A percentile compares a stretch with the other conserved stretches of the same genome.
These are phyloP conservation scores for Thuja plicata DNA, from an alignment of 83 land plant species.

Conservation along the genomic window DNA sequence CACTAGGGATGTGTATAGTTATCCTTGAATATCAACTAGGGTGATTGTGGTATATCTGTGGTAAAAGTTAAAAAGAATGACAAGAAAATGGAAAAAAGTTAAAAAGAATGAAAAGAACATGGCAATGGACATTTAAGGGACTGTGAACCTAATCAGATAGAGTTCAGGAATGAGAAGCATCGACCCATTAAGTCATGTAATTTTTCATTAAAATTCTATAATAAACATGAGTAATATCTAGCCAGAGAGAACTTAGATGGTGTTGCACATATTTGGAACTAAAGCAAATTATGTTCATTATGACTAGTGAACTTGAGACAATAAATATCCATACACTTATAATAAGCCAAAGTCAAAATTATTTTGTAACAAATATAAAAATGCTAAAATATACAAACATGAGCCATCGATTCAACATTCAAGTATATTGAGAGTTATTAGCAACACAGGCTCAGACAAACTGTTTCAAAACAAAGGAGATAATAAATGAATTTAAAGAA, in stretches of 20 bases:
- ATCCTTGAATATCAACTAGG: neutral
- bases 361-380: neutral
- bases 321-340: neutral
- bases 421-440: neutral
- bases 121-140: neutral
- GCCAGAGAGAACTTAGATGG: neutral
- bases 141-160: neutral
- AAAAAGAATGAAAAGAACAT: neutral
- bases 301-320: neutral
- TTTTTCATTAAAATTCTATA: neutral
- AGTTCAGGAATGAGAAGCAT: neutral
- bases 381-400: neutral
- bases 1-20: neutral
- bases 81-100: neutral
- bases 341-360: neutral
- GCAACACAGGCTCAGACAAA: too few relatives aligned
- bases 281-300: neutral
- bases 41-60: neutral
- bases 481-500: too few relatives aligned
- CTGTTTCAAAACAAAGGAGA: too few relatives aligned
- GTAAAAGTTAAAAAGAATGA: too few relatives aligned
- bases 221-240: neutral
- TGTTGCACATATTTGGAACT: neutral
- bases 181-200: neutral
- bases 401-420: neutral